Percentiles rank a stretch among this genome's conserved stretches.
Conservation (phyloP, 2,329 filamentous ascomycete species). For the Colletotrichum sp. region DNA sequence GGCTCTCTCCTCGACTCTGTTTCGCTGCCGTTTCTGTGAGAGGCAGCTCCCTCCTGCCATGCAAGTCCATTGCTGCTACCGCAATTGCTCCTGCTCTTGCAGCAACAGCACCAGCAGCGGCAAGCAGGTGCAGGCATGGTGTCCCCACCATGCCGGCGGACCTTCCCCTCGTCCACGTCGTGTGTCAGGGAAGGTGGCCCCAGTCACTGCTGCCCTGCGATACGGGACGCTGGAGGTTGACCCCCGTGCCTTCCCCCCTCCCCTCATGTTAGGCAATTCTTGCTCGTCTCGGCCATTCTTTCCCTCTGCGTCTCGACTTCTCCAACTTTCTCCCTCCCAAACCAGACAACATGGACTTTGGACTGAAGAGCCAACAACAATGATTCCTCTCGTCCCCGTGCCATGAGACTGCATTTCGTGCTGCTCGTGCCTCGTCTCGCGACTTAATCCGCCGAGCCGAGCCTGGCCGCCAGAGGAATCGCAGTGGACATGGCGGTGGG, state of each 20-base stretch:
- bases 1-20: background rate
- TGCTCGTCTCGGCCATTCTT: constrained; percentile 13
- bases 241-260: background rate
- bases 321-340: background rate
- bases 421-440: background rate
- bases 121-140: background rate
- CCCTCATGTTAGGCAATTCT: constrained; percentile 1
- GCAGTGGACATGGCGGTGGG: background rate
- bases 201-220: constrained; percentile 1
- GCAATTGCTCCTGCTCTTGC: background rate
- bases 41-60: background rate
- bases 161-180: background rate
- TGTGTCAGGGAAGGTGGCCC: background rate
- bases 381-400: background rate
- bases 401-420: background rate
- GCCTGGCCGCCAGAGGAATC: background rate
- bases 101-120: background rate
- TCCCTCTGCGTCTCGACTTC: background rate
- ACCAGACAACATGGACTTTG: background rate
- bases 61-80: background rate
- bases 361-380: background rate
- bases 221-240: background rate
- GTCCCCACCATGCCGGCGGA: background rate
- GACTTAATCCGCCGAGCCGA: background rate
- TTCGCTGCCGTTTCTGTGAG: constrained; percentile 10